Conservation (phyloP, 495 filamentous ascomycete genomes). For the Astrothelium subdiscretum region DNA sequence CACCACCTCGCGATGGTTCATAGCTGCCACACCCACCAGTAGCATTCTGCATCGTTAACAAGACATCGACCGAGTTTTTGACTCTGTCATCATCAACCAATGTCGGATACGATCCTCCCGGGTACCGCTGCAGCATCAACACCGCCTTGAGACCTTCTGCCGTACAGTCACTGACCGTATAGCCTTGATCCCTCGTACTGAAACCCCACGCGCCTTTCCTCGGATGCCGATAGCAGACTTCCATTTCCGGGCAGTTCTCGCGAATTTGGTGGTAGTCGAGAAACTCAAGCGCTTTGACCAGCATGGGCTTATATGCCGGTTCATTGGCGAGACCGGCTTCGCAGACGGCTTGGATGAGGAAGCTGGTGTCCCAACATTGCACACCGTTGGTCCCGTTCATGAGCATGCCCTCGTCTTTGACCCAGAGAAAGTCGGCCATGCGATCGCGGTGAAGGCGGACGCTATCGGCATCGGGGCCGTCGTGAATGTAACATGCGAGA, state of each 20-base stretch:
- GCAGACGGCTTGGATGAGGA: constrained; percentile 68
- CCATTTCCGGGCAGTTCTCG: constrained; percentile 67
- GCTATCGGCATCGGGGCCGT: constrained; percentile 65
- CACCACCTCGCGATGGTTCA: constrained; percentile 66
- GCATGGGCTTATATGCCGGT: constrained; percentile 69
- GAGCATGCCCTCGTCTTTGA: constrained; percentile 85
- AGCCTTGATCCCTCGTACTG: constrained; percentile 82
- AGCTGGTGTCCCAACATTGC: constrained; percentile 91
- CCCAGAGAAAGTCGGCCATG: constrained; percentile 78
- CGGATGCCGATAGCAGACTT: constrained; percentile 77
- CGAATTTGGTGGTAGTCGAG: constrained; percentile 86
- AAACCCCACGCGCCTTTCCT: constrained; percentile 94
- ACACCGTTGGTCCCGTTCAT: constrained; percentile 95
- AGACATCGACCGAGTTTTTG: constrained; percentile 77
- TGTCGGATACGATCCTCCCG: constrained; percentile 51
- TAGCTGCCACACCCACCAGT: constrained; percentile 87
- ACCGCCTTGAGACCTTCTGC: constrained; percentile 82
- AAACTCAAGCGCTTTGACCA: constrained; percentile 72
- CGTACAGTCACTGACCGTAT: constrained; percentile 89
- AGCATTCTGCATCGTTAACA: constrained; percentile 83
- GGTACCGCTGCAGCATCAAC: constrained; percentile 69
- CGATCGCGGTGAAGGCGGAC: constrained; percentile 71
- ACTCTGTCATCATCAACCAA: constrained; percentile 64
- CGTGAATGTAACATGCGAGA: constrained; percentile 68
- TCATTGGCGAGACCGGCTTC: constrained; percentile 70